Percentiles rank a stretch among this genome's conserved stretches.
phyloP scores from a whole-genome alignment of 495 filamentous ascomycete species.

The Platismatia glauca region DNA sequence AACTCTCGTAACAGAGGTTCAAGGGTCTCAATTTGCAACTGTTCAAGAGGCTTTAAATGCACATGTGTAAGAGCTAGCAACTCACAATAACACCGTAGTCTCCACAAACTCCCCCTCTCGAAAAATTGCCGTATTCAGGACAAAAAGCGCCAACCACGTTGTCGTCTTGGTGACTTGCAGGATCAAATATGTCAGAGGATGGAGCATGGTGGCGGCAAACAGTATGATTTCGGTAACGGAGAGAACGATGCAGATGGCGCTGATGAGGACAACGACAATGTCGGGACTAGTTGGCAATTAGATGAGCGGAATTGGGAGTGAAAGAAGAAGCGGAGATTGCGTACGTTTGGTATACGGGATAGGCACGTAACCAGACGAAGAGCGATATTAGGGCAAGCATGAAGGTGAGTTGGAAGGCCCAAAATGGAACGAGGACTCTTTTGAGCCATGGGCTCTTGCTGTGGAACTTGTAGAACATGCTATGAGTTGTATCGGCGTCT shows the following conservation, averaged over 20 bases:
- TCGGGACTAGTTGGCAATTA: neutral
- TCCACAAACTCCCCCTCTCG: neutral
- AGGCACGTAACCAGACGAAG: neutral
- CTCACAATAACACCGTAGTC: neutral
- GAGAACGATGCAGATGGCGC: neutral
- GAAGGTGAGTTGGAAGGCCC: slow-evolving; percentile 6
- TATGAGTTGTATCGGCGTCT: neutral
- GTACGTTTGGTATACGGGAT: neutral
- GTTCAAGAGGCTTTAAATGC: neutral
- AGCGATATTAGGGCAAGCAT: slow-evolving; percentile 2
- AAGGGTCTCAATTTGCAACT: too few species aligned
- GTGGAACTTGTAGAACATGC: neutral
- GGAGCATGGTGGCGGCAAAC: neutral
- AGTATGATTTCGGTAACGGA: neutral
- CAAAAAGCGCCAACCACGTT: slow-evolving; percentile 1
- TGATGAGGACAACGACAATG: neutral
- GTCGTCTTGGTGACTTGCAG: neutral
- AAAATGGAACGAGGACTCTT: slow-evolving; percentile 13
- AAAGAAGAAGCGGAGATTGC: neutral
- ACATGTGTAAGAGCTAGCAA: neutral
- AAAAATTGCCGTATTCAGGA: neutral
- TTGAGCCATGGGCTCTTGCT: slow-evolving; percentile 11
- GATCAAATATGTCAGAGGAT: slow-evolving; percentile 3
- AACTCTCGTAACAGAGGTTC: neutral
- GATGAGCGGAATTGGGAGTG: neutral